Conservation (phyloP, 1,284 basidiomycete genomes). For the Kalmanozyma brasiliensis region DNA sequence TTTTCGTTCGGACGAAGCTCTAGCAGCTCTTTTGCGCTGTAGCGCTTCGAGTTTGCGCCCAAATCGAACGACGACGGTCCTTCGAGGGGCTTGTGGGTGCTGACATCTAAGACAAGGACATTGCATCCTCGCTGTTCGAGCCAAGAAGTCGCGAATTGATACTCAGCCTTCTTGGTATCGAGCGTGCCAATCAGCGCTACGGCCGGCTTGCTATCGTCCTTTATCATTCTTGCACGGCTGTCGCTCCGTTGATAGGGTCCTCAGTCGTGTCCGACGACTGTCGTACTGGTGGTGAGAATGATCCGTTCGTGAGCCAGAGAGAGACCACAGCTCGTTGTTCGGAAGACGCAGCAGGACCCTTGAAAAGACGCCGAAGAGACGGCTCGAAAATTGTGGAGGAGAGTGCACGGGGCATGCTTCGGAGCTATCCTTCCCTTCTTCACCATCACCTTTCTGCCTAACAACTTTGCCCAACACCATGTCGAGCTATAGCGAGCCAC, state of each 20-base stretch:
- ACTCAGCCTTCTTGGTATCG: constrained; percentile 43
- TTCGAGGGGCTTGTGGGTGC: constrained; percentile 17
- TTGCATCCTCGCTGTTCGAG: constrained; percentile 25
- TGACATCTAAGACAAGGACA: constrained; percentile 24
- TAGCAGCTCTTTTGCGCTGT: constrained; percentile 19
- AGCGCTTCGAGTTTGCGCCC: constrained; percentile 5
- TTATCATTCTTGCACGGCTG: background rate
- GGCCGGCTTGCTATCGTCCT: constrained; percentile 5
- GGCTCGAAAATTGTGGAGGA: constrained; percentile 10
- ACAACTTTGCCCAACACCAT: constrained; percentile 4
- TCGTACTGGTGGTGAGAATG: background rate
- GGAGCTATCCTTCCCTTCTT: background rate
- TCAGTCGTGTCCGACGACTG: no score
- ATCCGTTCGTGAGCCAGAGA: no score
- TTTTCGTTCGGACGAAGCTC: background rate
- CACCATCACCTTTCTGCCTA: background rate
- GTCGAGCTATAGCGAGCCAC: constrained; percentile 24
- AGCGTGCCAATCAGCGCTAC: constrained; percentile 44
- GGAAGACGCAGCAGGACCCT: background rate
- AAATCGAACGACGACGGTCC: constrained; percentile 18
- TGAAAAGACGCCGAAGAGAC: constrained; percentile 6
- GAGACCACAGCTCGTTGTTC: no score
- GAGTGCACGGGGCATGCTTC: constrained; percentile 10
- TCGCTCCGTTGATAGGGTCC: background rate
- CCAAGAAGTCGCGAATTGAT: constrained; percentile 28